These are phyloP conservation scores for Leucosporidium yakuticum DNA, from an alignment of 768 basidiomycete genomes.

Conservation along the genomic window DNA sequence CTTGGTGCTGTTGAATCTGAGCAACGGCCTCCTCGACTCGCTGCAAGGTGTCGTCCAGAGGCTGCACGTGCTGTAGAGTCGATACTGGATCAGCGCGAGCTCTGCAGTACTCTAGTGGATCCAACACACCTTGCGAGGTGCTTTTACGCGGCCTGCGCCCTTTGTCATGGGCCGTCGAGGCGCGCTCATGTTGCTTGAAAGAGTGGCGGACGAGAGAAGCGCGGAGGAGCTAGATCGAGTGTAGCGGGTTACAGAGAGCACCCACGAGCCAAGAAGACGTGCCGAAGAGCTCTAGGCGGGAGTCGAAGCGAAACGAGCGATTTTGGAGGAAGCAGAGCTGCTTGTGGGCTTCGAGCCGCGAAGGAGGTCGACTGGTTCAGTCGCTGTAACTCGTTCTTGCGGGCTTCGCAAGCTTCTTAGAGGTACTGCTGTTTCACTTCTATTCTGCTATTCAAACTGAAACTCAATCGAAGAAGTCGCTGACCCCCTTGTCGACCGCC, in stretches of 20 bases:
- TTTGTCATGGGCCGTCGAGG: constrained; percentile 13
- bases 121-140: constrained; percentile 19
- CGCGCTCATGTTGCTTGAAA: not conserved
- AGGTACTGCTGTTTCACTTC: too few species aligned
- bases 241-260: too few species aligned
- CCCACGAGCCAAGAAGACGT: too few species aligned
- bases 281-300: too few species aligned
- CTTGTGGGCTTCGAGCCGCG: too few species aligned
- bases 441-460: too few species aligned
- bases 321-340: too few species aligned
- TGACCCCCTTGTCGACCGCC: constrained; percentile 52
- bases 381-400: too few species aligned
- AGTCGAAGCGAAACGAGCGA: too few species aligned
- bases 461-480: constrained; percentile 41
- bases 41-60: constrained; percentile 77
- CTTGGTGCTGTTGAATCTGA: constrained; percentile 92
- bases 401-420: too few species aligned
- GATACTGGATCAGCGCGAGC: not conserved
- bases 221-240: not conserved
- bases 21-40: constrained; percentile 75
- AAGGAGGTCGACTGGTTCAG: too few species aligned
- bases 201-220: not conserved
- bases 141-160: constrained; percentile 19
- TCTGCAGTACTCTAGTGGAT: not conserved
- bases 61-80: constrained; percentile 25